phyloP scores from a whole-genome alignment of 352 stramenopile species.

The Salisapilia sapeloensis region DNA sequence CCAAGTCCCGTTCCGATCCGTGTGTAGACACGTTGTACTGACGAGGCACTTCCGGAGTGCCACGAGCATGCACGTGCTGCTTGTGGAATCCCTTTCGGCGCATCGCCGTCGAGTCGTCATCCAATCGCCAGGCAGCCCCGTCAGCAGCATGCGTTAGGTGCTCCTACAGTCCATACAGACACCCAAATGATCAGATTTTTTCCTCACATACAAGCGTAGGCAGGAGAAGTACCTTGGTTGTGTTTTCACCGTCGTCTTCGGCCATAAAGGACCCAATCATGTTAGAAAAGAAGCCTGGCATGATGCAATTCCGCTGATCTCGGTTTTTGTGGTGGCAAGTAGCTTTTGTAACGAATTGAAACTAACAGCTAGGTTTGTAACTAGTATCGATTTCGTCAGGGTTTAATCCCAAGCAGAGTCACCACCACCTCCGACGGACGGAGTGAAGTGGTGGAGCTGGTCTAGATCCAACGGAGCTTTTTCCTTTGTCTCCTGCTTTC shows the following conservation, averaged over 20 bases:
- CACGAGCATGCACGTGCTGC: conserved; percentile 40
- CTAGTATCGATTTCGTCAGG: conserved; percentile 1
- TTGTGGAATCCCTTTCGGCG: conserved; percentile 46
- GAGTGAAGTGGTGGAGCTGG: conserved; percentile 41
- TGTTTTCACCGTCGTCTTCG: too few relatives aligned
- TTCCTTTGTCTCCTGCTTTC: conserved; percentile 21
- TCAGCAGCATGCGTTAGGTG: conserved; percentile 32
- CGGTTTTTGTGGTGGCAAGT: too few relatives aligned
- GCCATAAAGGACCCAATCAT: too few relatives aligned
- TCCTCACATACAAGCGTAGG: too few relatives aligned
- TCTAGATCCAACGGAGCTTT: conserved; percentile 30
- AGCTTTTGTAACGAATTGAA: too few relatives aligned
- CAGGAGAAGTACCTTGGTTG: too few relatives aligned
- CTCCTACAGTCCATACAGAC: conserved; percentile 5
- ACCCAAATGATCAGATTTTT: too few relatives aligned
- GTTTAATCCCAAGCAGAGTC: conserved; percentile 62
- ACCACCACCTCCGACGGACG: conserved; percentile 45
- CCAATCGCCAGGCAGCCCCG: conserved; percentile 45
- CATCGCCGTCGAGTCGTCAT: conserved; percentile 32
- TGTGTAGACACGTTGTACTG: conserved; percentile 60
- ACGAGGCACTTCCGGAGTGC: conserved; percentile 55
- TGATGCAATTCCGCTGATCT: too few relatives aligned
- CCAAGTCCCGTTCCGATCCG: conserved; percentile 45
- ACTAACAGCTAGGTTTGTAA: too few relatives aligned
- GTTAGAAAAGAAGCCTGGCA: too few relatives aligned